These are phyloP conservation scores for Hyphopichia wangnamkhiaoensis DNA, from an alignment of 1,139 yeast species.

Conservation along the genomic window DNA sequence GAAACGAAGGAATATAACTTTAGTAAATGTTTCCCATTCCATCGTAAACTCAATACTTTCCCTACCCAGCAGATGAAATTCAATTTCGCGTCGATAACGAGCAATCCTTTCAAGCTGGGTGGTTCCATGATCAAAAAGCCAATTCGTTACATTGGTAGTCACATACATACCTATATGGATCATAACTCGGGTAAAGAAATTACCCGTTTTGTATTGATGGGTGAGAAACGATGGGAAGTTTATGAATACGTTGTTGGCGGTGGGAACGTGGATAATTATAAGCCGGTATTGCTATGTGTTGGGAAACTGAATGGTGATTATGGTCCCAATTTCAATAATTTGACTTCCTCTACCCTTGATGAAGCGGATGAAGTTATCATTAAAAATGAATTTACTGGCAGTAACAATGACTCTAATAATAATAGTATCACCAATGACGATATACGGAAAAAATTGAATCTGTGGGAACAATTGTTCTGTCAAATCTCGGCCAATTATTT, in stretches of 20 bases:
- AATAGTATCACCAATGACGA: constrained; percentile 19
- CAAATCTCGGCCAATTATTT: constrained; percentile 60
- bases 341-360: constrained; percentile 24
- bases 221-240: constrained; percentile 73
- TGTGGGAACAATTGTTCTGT: constrained; percentile 71
- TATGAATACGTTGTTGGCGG: constrained; percentile 42
- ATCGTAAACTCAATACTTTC: constrained; percentile 65
- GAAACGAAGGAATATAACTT: constrained; percentile 63
- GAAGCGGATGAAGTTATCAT: constrained; percentile 30
- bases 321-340: constrained; percentile 47
- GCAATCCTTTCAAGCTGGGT: constrained; percentile 40
- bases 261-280: constrained; percentile 17
- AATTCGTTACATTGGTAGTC: constrained; percentile 53
- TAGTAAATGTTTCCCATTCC: constrained; percentile 80
- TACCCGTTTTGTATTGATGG: constrained; percentile 61
- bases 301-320: constrained; percentile 71
- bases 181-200: constrained; percentile 44
- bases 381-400: constrained; percentile 34
- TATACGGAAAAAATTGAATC: constrained; percentile 28
- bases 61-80: constrained; percentile 61
- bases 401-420: constrained; percentile 13
- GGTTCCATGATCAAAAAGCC: constrained; percentile 40
- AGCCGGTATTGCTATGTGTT: constrained; percentile 63
- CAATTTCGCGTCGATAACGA: constrained; percentile 30
- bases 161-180: constrained; percentile 52